phyloP scores from a whole-genome alignment of 768 basidiomycete genomes.

The Lyophyllum shimeji region DNA sequence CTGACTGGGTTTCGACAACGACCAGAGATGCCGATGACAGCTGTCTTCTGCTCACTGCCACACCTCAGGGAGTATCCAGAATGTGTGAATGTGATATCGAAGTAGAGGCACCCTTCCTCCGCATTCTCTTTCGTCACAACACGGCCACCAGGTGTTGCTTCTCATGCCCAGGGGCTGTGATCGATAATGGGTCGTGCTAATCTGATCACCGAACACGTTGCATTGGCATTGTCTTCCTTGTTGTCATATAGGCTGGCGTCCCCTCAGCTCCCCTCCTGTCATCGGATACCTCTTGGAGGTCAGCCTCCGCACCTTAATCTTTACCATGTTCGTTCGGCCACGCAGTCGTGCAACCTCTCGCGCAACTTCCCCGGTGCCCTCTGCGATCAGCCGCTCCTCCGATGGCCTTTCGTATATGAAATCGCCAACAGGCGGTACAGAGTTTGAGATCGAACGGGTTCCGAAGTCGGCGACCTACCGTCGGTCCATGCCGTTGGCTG shows the following conservation, averaged over 20 bases:
- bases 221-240: neutral
- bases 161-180: neutral
- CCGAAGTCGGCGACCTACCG: constrained; percentile 34
- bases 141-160: neutral
- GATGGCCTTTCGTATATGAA: constrained; percentile 34
- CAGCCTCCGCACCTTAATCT: too few species aligned
- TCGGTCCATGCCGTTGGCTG: constrained; percentile 26
- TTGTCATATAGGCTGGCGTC: neutral
- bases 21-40: neutral
- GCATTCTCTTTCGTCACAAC: neutral
- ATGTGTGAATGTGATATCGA: neutral
- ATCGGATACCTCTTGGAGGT: neutral
- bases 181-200: neutral
- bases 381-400: constrained; percentile 18
- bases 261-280: neutral
- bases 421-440: constrained; percentile 39
- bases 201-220: constrained; percentile 9
- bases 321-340: constrained; percentile 10
- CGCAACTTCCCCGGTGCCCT: constrained; percentile 26
- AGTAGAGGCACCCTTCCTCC: neutral
- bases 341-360: constrained; percentile 22
- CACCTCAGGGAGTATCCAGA: neutral
- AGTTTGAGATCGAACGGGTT: constrained; percentile 68
- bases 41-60: neutral
- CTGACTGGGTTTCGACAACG: neutral